Percentiles rank a stretch among this genome's conserved stretches.
phyloP scores from a whole-genome alignment of 2,329 filamentous ascomycete species.

The Pleoardoris graminearum region DNA sequence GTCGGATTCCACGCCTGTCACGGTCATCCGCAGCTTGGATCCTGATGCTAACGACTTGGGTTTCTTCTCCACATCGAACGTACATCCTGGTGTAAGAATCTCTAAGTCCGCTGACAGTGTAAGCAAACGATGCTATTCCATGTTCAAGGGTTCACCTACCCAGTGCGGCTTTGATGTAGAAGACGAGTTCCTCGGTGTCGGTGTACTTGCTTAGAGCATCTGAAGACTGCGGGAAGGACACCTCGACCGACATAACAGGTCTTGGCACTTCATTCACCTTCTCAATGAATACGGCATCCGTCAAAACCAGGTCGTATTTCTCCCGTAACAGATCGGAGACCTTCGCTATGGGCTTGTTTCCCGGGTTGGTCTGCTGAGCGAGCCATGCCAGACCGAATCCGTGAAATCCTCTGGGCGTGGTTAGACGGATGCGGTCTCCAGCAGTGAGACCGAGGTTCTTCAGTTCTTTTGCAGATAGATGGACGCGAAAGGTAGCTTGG shows the following conservation, averaged over 20 bases:
- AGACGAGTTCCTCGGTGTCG: slow-evolving; percentile 33
- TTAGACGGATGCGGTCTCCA: slow-evolving; percentile 62
- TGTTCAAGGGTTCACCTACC: slow-evolving; percentile 24
- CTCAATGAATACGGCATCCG: slow-evolving; percentile 59
- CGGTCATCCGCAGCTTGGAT: slow-evolving; percentile 60
- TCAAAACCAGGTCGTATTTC: slow-evolving; percentile 69
- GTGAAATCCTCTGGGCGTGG: slow-evolving; percentile 47
- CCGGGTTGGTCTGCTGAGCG: slow-evolving; percentile 51
- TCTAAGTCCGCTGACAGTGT: slow-evolving; percentile 62
- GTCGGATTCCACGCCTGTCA: slow-evolving; percentile 57
- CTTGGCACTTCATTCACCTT: slow-evolving; percentile 48
- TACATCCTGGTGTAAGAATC: slow-evolving; percentile 69
- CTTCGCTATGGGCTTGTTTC: slow-evolving; percentile 53
- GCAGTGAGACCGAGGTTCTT: slow-evolving; percentile 58
- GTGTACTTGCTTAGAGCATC: slow-evolving; percentile 25
- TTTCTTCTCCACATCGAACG: slow-evolving; percentile 62
- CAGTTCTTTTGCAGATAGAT: slow-evolving; percentile 60
- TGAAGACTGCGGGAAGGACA: slow-evolving; percentile 25
- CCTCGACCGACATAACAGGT: slow-evolving; percentile 34
- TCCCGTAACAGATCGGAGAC: slow-evolving; percentile 74
- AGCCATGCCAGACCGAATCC: slow-evolving; percentile 67
- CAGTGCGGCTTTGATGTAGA: slow-evolving; percentile 36
- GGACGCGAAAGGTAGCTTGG: slow-evolving; percentile 60
- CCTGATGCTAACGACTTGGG: slow-evolving; percentile 57
- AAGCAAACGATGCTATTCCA: slow-evolving; percentile 2